These are phyloP conservation scores for Coniochaeta hoffmannii DNA, from an alignment of 2,329 filamentous ascomycete genomes.

Conservation along the genomic window DNA sequence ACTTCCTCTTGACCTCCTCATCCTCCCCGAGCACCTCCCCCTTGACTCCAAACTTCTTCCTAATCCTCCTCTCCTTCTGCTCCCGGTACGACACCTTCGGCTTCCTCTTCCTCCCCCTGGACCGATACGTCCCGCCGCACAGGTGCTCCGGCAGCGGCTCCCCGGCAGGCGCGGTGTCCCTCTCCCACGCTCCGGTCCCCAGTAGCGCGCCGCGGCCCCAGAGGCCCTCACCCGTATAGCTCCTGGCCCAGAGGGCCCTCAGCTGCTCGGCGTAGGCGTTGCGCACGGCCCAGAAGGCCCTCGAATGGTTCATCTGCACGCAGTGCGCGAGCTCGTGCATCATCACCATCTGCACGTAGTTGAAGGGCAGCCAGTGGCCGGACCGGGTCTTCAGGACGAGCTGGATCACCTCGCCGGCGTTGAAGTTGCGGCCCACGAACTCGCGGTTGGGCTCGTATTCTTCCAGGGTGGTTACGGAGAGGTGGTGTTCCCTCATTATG, in stretches of 20 bases:
- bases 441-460: constrained; percentile 76
- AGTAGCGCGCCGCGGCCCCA: constrained; percentile 69
- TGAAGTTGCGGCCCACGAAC: constrained; percentile 86
- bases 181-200: constrained; percentile 51
- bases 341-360: constrained; percentile 90
- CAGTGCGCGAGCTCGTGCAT: constrained; percentile 88
- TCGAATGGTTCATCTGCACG: constrained; percentile 85
- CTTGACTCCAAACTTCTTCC: constrained; percentile 69
- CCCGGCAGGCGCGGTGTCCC: constrained; percentile 39
- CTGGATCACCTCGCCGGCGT: constrained; percentile 80
- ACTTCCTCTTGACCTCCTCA: constrained; percentile 52
- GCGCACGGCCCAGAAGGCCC: constrained; percentile 72
- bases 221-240: constrained; percentile 73
- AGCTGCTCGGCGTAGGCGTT: constrained; percentile 67
- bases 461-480: constrained; percentile 64
- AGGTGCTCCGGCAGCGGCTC: constrained; percentile 62
- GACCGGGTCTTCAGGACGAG: constrained; percentile 66
- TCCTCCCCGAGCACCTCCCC: constrained; percentile 65
- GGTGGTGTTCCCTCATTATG: constrained; percentile 58
- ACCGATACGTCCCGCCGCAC: constrained; percentile 73
- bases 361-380: constrained; percentile 70
- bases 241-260: constrained; percentile 59
- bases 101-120: constrained; percentile 46
- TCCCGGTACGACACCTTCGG: constrained; percentile 59
- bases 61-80: constrained; percentile 62